Evolutionary conservation across 2,329 filamentous ascomycete species (phyloP).

Genomic region (Raffaelea albimanens): DNA sequence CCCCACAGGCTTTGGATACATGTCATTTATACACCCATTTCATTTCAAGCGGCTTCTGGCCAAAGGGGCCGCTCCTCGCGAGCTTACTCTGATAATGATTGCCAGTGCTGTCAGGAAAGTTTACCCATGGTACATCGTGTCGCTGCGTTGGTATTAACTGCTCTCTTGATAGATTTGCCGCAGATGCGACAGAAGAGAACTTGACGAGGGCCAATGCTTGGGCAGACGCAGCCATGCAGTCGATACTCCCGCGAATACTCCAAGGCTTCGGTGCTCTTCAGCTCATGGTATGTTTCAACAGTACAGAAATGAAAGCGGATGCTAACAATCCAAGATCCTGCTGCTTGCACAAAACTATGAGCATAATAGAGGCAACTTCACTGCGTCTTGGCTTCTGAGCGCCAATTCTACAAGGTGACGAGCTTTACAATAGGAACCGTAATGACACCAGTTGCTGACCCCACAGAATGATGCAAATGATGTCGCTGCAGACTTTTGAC

Average conservation of each 20-base stretch:
- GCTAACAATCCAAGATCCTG: background rate
- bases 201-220: conserved; percentile 4
- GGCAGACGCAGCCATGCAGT: conserved; percentile 4
- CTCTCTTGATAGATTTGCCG: too few relatives aligned
- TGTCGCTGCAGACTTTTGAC: conserved; percentile 11
- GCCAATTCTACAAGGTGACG: conserved; percentile 10
- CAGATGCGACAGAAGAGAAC: background rate
- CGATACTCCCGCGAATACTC: conserved; percentile 1
- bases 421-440: background rate
- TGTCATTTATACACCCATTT: conserved; percentile 7
- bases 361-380: conserved; percentile 9
- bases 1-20: conserved; percentile 9
- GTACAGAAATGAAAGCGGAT: background rate
- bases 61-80: conserved; percentile 5
- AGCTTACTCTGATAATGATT: background rate
- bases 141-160: too few relatives aligned
- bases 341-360: conserved; percentile 10
- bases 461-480: conserved; percentile 10
- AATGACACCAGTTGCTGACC: background rate
- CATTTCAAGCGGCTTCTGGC: conserved; percentile 6
- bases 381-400: conserved; percentile 9
- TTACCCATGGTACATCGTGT: too few relatives aligned
- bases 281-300: background rate
- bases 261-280: background rate
- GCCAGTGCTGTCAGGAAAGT: background rate